Conservation (phyloP, 2,329 filamentous ascomycete species). For the Paramyrothecium sp. region DNA sequence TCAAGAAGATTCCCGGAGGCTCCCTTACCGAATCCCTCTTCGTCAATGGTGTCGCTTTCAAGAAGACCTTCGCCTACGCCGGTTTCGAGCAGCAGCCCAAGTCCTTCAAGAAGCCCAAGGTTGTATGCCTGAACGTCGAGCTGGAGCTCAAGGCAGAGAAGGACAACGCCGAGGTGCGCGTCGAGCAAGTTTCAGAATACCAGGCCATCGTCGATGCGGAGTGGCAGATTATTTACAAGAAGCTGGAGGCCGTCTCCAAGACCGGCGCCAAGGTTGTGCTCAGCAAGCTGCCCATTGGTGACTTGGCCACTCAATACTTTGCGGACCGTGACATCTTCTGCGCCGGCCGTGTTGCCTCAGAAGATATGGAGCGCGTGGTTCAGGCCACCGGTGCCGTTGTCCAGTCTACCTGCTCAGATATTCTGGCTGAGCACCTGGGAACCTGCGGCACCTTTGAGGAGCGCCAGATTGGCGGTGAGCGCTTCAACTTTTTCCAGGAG, state of each 20-base stretch:
- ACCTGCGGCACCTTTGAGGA: constrained; percentile 91
- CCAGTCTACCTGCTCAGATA: constrained; percentile 96
- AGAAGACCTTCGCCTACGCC: constrained; percentile 99
- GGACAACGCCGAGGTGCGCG: constrained; percentile 96
- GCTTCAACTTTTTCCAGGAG: constrained; percentile 98
- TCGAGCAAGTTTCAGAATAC: constrained; percentile 98
- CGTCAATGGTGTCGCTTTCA: constrained; percentile 97
- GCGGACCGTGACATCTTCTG: constrained; percentile 98
- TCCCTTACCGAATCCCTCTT: constrained; percentile 95
- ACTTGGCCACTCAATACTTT: constrained; percentile 96
- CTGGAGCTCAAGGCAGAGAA: constrained; percentile 98
- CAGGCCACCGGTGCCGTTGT: constrained; percentile 89
- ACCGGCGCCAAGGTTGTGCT: constrained; percentile 97
- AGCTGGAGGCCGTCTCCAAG: constrained; percentile 91
- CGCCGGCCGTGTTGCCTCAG: constrained; percentile 84
- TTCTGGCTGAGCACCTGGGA: constrained; percentile 83
- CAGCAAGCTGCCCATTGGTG: constrained; percentile 94
- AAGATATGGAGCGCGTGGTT: constrained; percentile 94
- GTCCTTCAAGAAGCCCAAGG: constrained; percentile 89
- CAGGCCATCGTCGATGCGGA: constrained; percentile 98
- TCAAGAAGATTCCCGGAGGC: constrained; percentile 97
- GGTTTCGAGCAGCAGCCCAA: constrained; percentile 99
- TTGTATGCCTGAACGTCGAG: constrained; percentile 96
- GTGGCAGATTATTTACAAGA: constrained; percentile 99
- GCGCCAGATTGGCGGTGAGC: constrained; percentile 93